These are phyloP conservation scores for Fusarium denticulatum DNA, from an alignment of 2,329 filamentous ascomycete genomes.

Conservation along the genomic window DNA sequence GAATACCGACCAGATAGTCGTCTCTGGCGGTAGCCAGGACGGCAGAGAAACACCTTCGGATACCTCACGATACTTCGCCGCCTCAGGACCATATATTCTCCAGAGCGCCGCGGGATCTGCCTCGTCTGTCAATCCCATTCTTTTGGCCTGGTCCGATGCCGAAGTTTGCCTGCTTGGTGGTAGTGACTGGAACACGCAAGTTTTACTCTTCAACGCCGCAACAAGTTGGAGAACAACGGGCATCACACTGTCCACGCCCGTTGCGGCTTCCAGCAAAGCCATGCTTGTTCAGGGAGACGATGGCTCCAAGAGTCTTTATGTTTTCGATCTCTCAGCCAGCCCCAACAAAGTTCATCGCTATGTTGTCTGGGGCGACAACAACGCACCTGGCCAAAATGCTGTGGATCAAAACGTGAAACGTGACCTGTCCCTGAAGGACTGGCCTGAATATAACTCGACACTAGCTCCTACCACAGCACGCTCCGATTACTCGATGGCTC, in stretches of 20 bases:
- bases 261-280: slow-evolving; percentile 66
- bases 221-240: slow-evolving; percentile 71
- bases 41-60: slow-evolving; percentile 68
- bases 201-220: slow-evolving; percentile 76
- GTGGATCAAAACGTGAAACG: slow-evolving; percentile 50
- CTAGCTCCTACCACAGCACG: slow-evolving; percentile 72
- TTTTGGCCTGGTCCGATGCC: slow-evolving; percentile 78
- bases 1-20: slow-evolving; percentile 74
- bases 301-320: slow-evolving; percentile 79
- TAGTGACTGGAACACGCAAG: slow-evolving; percentile 64
- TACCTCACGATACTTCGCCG: slow-evolving; percentile 79
- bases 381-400: slow-evolving; percentile 61
- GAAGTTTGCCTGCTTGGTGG: slow-evolving; percentile 82
- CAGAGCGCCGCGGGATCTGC: slow-evolving; percentile 66
- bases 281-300: slow-evolving; percentile 77
- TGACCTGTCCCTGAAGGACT: slow-evolving; percentile 68
- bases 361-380: slow-evolving; percentile 70
- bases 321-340: slow-evolving; percentile 77
- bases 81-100: slow-evolving; percentile 71
- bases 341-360: slow-evolving; percentile 81
- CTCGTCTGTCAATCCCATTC: slow-evolving; percentile 72
- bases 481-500: slow-evolving; percentile 74
- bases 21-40: slow-evolving; percentile 81
- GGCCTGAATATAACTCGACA: slow-evolving; percentile 82
- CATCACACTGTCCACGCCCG: slow-evolving; percentile 67